Conservation (phyloP, 306 rosid genomes). For the Hippophae rhamnoides region DNA sequence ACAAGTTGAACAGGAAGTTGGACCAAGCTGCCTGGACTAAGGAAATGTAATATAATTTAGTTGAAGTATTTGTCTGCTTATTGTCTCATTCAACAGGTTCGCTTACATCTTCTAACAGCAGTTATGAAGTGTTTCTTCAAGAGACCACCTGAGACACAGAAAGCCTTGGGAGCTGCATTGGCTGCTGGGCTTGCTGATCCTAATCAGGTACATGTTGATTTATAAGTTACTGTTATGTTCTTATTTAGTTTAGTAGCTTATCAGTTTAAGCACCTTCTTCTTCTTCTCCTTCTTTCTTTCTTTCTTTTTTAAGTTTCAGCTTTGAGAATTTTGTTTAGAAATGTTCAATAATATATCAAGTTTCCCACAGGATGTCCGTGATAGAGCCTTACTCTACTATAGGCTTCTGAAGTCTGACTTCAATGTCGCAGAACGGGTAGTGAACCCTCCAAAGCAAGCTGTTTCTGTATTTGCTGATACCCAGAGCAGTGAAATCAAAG, state of each 20-base stretch:
- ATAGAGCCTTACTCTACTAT: conserved; percentile 91
- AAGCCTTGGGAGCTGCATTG: conserved; percentile 87
- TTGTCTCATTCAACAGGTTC: conserved; percentile 63
- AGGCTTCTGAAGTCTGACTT: conserved; percentile 77
- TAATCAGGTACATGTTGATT: conserved; percentile 59
- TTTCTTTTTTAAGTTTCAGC: no score
- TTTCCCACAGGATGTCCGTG: conserved; percentile 92
- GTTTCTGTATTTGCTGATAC: conserved; percentile 99
- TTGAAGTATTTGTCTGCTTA: neutral
- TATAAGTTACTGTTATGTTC: neutral
- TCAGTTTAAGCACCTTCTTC: no score
- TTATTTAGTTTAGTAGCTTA: neutral
- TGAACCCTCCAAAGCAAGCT: conserved; percentile 97
- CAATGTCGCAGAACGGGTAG: conserved; percentile 77
- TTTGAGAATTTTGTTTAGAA: neutral
- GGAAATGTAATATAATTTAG: neutral
- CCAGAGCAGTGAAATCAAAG: conserved; percentile 96
- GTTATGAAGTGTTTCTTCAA: conserved; percentile 98
- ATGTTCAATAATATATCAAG: conserved; percentile 27
- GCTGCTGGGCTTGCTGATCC: conserved; percentile 92
- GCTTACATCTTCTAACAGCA: conserved; percentile 93
- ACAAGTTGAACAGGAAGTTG: no score
- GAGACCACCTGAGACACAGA: conserved; percentile 93
- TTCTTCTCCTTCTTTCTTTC: no score
- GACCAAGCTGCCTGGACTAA: neutral